Conservation (phyloP, 129 eudicot genomes). For the Rutidosis leptorrhynchoides region DNA sequence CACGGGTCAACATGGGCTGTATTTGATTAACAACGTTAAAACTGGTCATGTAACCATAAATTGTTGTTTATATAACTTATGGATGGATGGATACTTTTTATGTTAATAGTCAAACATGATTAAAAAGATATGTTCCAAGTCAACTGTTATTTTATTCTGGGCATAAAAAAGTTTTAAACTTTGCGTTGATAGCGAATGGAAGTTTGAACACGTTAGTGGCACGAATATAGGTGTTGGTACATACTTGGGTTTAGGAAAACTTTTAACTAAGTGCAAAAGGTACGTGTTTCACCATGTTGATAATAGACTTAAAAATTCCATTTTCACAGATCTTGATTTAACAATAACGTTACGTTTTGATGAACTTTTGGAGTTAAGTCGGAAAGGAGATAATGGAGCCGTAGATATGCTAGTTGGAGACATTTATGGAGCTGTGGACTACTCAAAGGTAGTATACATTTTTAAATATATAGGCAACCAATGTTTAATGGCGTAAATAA, state of each 20-base stretch:
- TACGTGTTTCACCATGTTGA: neutral
- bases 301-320: neutral
- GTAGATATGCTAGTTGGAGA: constrained; percentile 95
- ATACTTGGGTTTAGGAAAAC: constrained; percentile 91
- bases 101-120: neutral
- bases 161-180: neutral
- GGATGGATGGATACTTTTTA: too few relatives aligned
- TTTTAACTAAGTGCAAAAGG: constrained; percentile 95
- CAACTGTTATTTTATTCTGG: too few relatives aligned
- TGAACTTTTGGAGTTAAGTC: constrained; percentile 87
- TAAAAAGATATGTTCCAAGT: neutral
- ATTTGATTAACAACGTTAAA: too few relatives aligned
- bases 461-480: too few relatives aligned
- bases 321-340: neutral
- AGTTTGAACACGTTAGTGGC: constrained; percentile 85
- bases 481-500: neutral
- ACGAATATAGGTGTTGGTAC: constrained; percentile 99
- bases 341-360: constrained; percentile 50
- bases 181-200: constrained; percentile 71
- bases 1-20: too few relatives aligned
- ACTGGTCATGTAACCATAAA: too few relatives aligned
- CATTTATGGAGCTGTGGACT: constrained; percentile 93
- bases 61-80: too few relatives aligned
- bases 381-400: constrained; percentile 80
- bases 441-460: constrained; percentile 58